Percentiles rank a stretch among this genome's conserved stretches.
phyloP scores from a whole-genome alignment of 2,329 filamentous ascomycete genomes.

The Paracoccidioides brasiliensis region DNA sequence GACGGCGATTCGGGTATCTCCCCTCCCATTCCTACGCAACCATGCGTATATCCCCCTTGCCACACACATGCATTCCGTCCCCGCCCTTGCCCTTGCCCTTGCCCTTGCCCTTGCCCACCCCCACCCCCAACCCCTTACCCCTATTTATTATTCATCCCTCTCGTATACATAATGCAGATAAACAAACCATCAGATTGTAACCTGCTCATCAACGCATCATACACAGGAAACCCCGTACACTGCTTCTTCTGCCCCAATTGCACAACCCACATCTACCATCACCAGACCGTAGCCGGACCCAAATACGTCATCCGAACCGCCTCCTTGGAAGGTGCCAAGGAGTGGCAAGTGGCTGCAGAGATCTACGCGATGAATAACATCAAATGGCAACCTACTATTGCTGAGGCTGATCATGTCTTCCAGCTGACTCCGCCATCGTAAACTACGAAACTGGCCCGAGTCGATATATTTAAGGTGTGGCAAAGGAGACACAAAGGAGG shows the following conservation, averaged over 20 bases:
- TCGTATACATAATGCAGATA: neutral
- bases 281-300: conserved; percentile 38
- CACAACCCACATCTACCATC: conserved; percentile 43
- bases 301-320: conserved; percentile 41
- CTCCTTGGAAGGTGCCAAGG: conserved; percentile 34
- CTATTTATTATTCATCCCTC: too few relatives aligned
- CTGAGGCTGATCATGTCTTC: conserved; percentile 25
- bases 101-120: too few relatives aligned
- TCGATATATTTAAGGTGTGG: neutral
- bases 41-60: neutral
- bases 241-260: conserved; percentile 48
- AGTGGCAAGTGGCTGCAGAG: conserved; percentile 39
- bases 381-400: conserved; percentile 41
- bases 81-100: neutral
- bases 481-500: neutral
- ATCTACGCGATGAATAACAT: conserved; percentile 42
- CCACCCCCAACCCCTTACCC: neutral
- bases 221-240: conserved; percentile 39
- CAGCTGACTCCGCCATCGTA: conserved; percentile 31
- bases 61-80: neutral
- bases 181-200: neutral
- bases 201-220: neutral
- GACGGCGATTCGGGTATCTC: conserved; percentile 39
- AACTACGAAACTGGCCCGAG: neutral
- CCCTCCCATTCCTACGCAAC: neutral